Percentiles rank a stretch among this genome's conserved stretches.
These are phyloP conservation scores for Russula ochroleuca DNA, from an alignment of 768 basidiomycete genomes.

Conservation along the genomic window DNA sequence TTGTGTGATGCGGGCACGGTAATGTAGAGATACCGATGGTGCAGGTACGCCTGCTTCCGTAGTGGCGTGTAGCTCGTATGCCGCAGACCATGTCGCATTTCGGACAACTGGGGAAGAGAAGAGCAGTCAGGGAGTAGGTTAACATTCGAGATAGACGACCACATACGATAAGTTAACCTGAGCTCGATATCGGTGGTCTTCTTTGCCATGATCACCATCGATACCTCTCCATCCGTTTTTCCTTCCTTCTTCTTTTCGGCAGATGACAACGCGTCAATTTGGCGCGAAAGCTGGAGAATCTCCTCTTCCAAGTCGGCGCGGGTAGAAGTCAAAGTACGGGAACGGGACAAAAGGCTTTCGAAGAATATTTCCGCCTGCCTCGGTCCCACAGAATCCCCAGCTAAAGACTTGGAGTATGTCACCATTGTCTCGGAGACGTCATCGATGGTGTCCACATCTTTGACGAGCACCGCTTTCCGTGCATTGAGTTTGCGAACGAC, in stretches of 20 bases:
- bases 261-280: conserved; percentile 38
- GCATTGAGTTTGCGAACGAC: conserved; percentile 32
- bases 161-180: conserved; percentile 51
- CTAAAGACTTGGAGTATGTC: conserved; percentile 43
- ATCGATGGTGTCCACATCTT: conserved; percentile 40
- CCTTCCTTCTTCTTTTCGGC: conserved; percentile 37
- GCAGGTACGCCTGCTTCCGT: conserved; percentile 42
- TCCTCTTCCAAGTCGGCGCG: conserved; percentile 39
- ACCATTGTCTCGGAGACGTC: conserved; percentile 43
- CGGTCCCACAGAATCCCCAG: conserved; percentile 41
- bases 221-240: conserved; percentile 34
- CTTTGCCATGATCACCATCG: conserved; percentile 43
- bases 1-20: conserved; percentile 51
- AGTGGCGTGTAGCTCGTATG: conserved; percentile 56
- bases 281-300: conserved; percentile 33
- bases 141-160: background rate
- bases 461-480: conserved; percentile 37
- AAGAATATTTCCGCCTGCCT: conserved; percentile 41
- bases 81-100: conserved; percentile 48
- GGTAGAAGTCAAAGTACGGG: conserved; percentile 36
- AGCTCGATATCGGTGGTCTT: conserved; percentile 39
- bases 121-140: background rate
- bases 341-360: conserved; percentile 39
- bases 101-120: conserved; percentile 42
- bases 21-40: conserved; percentile 46